Conservation (phyloP, 192 early-diverging fungal species). For the Backusella liffmaniae region DNA sequence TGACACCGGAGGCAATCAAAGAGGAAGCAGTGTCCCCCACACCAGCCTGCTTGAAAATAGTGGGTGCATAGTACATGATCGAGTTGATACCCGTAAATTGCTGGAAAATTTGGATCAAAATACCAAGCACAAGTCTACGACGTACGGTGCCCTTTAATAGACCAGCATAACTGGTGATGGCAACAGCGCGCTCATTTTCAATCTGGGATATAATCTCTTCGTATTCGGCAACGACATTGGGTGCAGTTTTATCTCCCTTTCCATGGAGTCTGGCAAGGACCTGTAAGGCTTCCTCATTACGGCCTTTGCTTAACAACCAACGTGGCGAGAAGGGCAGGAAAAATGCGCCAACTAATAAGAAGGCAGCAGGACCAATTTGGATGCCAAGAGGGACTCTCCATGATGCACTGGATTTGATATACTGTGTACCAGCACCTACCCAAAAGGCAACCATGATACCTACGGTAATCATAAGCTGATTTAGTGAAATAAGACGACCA, state of each 20-base stretch:
- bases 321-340: conserved; percentile 88
- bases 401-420: conserved; percentile 43
- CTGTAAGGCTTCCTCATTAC: conserved; percentile 63
- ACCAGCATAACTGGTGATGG: conserved; percentile 58
- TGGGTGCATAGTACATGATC: conserved; percentile 67
- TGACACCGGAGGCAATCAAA: conserved; percentile 37
- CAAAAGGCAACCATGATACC: conserved; percentile 68
- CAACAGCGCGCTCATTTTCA: conserved; percentile 57
- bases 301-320: conserved; percentile 72
- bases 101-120: conserved; percentile 76
- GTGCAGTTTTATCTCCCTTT: conserved; percentile 50
- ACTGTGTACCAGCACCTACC: conserved; percentile 28
- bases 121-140: conserved; percentile 62
- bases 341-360: conserved; percentile 63
- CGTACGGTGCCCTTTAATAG: conserved; percentile 42
- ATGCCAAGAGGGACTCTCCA: conserved; percentile 86
- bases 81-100: conserved; percentile 87
- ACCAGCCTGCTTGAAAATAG: conserved; percentile 39
- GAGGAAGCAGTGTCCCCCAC: conserved; percentile 18
- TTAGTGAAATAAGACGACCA: conserved; percentile 80
- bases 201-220: conserved; percentile 71
- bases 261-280: conserved; percentile 71
- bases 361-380: conserved; percentile 74
- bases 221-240: conserved; percentile 61
- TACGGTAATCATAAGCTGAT: conserved; percentile 92